These are phyloP conservation scores for Austroboletus novae-zelandiae DNA, from an alignment of 1,284 basidiomycete genomes.

Conservation along the genomic window DNA sequence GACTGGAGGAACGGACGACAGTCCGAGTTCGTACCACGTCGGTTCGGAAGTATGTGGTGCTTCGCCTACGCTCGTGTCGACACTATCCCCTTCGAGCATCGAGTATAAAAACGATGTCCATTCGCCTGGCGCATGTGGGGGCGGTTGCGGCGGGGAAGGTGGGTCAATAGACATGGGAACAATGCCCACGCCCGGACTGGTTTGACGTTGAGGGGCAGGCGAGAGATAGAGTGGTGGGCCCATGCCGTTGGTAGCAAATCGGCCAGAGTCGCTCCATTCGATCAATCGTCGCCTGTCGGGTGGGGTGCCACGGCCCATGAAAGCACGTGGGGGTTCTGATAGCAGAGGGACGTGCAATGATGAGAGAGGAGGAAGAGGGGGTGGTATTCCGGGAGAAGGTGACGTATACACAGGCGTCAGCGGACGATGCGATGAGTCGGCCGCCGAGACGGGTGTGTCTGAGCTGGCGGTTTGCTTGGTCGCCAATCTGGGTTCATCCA, in stretches of 20 bases:
- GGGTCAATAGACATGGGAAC: slow-evolving; percentile 23
- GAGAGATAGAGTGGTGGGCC: slow-evolving; percentile 29
- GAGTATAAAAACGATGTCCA: slow-evolving; percentile 35
- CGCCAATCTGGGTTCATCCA: not conserved
- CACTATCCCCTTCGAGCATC: slow-evolving; percentile 32
- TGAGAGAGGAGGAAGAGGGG: slow-evolving; percentile 25
- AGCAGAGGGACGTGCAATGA: slow-evolving; percentile 32
- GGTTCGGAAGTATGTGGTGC: slow-evolving; percentile 12
- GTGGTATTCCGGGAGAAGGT: slow-evolving; percentile 8
- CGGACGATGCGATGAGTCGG: slow-evolving; percentile 3
- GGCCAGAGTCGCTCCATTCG: slow-evolving; percentile 27
- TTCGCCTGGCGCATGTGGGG: slow-evolving; percentile 23
- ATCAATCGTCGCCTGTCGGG: slow-evolving; percentile 27
- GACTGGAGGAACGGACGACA: slow-evolving; percentile 18
- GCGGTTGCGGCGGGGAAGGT: slow-evolving; percentile 4
- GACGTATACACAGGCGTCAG: slow-evolving; percentile 5
- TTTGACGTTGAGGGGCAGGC: slow-evolving; percentile 21
- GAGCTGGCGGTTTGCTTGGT: slow-evolving; percentile 1
- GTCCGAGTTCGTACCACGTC: slow-evolving; percentile 30
- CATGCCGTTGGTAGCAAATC: slow-evolving; percentile 16
- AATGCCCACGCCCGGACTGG: slow-evolving; percentile 14
- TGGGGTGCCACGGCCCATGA: slow-evolving; percentile 34
- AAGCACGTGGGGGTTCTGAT: slow-evolving; percentile 33
- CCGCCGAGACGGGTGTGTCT: not conserved
- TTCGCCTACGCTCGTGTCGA: slow-evolving; percentile 5